Evolutionary conservation across 805 yeast genomes (phyloP).

Genomic region (Peterozyma xylosa): DNA sequence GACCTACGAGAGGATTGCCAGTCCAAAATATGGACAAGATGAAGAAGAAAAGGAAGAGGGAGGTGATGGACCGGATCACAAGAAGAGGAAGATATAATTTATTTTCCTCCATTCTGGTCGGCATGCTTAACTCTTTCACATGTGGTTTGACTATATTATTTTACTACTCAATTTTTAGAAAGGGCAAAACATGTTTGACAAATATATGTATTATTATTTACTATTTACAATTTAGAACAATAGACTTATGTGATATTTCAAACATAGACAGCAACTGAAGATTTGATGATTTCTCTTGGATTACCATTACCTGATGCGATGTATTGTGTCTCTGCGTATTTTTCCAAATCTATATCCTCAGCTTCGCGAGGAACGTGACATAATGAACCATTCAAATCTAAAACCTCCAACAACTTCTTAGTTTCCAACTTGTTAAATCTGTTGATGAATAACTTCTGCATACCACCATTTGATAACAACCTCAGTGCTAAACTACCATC

Average conservation of each 20-base stretch:
- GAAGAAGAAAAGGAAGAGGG: constrained; percentile 12
- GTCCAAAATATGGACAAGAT: constrained; percentile 21
- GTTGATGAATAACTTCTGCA: constrained; percentile 27
- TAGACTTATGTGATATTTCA: not conserved
- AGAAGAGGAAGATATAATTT: not conserved
- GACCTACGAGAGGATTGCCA: constrained; percentile 12
- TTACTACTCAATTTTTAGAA: too few relatives aligned
- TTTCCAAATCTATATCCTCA: constrained; percentile 18
- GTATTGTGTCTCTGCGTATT: constrained; percentile 39
- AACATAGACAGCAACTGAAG: constrained; percentile 25
- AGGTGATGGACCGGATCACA: constrained; percentile 8
- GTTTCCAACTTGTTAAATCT: constrained; percentile 40
- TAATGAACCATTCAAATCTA: constrained; percentile 19
- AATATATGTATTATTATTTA: not conserved
- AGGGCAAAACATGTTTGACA: not conserved
- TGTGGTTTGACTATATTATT: too few relatives aligned
- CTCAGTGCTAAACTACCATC: constrained; percentile 48
- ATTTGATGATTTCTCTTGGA: constrained; percentile 41
- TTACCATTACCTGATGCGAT: constrained; percentile 60
- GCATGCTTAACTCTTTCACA: not conserved
- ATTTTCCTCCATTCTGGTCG: not conserved
- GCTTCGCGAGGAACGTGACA: constrained; percentile 12
- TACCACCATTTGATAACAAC: constrained; percentile 25
- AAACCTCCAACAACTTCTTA: constrained; percentile 30
- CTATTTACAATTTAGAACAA: not conserved